Evolutionary conservation across 1,139 yeast species (phyloP), one percentile per base, ranked within the genome.

Genomic region (Pichia sp.): DNA sequence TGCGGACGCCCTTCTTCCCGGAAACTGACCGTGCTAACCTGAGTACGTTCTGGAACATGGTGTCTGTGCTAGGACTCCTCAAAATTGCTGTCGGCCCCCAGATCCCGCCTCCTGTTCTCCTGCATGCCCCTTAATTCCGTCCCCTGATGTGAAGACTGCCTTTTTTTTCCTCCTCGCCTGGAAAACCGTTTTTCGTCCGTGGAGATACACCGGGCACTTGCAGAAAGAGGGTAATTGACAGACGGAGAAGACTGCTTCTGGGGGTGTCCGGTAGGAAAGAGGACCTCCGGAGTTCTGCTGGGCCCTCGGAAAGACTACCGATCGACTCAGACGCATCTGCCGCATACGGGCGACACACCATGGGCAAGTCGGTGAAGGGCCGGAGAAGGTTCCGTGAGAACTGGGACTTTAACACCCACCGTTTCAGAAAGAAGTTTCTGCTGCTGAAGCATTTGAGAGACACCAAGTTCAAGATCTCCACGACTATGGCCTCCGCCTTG

Each of bases 381-480:
- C 36, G 41, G 23, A 21, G 19, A 16, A 34, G 12, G 13, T 22
- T 40, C 10, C 41, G 23, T 7, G 28, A 42, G 19, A 30, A 23
- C 22, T 12, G 42, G 13, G 30, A 48, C n/a, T 21, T 46, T 10
- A 37, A 26, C n/a, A 44, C 50, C 23, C 41, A 44, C 19, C 47
- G 36, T 4, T 51, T 37, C 25, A 48, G 30, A 19, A 34, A 23
- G 22, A 45, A 42, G 18, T 31, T 46, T 3, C 22, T 37, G 13
- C 26, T 52, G 6, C 13, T 42, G 5, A 49, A 23, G 23, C 55
- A 52, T 46, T 13, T 49, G 12, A 10, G 28, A 5, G 40, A 44
- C 2, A 46, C 50, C 8, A 34, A 31, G 12, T 9, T 44, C 19
- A 43, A 16, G 3, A 34, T 52, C 2, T 49, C 49, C 13, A 22